Percentiles rank a stretch among this genome's conserved stretches.
Conservation (phyloP, 805 yeast genomes). For the Candida bentonensis region DNA sequence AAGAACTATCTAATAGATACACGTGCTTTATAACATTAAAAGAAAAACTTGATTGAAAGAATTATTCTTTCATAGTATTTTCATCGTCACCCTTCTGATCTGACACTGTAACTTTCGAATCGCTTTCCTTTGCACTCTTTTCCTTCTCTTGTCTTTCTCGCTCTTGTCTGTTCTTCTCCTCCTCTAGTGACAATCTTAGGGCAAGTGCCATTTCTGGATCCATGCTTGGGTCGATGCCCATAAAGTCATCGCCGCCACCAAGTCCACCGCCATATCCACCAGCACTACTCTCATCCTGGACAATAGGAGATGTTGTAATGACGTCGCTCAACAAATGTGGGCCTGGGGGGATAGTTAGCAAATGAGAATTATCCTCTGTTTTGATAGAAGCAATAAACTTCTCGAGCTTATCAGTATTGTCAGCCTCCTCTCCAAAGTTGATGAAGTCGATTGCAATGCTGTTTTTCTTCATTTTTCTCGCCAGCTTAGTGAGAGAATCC, state of each 20-base stretch:
- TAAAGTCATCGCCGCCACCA: slow-evolving; percentile 25
- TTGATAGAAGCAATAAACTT: slow-evolving; percentile 63
- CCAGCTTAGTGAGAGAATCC: slow-evolving; percentile 65
- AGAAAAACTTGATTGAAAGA: too few relatives aligned
- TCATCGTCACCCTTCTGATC: too few relatives aligned
- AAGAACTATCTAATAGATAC: too few relatives aligned
- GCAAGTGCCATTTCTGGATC: slow-evolving; percentile 98
- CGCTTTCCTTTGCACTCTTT: slow-evolving; percentile 1
- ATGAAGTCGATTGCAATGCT: slow-evolving; percentile 79
- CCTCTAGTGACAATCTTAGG: slow-evolving; percentile 84
- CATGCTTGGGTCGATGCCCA: slow-evolving; percentile 74
- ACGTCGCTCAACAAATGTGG: slow-evolving; percentile 73
- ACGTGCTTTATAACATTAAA: too few relatives aligned
- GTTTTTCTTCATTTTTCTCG: slow-evolving; percentile 87
- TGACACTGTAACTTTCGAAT: too few relatives aligned
- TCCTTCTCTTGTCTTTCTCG: slow-evolving; percentile 24
- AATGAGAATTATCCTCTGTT: slow-evolving; percentile 50
- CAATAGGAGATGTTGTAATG: slow-evolving; percentile 61
- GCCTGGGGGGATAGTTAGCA: slow-evolving; percentile 80
- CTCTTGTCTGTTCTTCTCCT: slow-evolving; percentile 85
- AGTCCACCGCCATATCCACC: slow-evolving; percentile 31
- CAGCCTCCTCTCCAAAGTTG: slow-evolving; percentile 79
- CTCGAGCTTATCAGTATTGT: slow-evolving; percentile 65
- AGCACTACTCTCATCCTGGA: slow-evolving; percentile 48
- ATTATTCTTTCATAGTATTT: too few relatives aligned